Evolutionary conservation across 192 early-diverging fungal species (phyloP), one percentile per base, ranked within the genome.

Genomic region (Rhizoclosmatium sp.): DNA sequence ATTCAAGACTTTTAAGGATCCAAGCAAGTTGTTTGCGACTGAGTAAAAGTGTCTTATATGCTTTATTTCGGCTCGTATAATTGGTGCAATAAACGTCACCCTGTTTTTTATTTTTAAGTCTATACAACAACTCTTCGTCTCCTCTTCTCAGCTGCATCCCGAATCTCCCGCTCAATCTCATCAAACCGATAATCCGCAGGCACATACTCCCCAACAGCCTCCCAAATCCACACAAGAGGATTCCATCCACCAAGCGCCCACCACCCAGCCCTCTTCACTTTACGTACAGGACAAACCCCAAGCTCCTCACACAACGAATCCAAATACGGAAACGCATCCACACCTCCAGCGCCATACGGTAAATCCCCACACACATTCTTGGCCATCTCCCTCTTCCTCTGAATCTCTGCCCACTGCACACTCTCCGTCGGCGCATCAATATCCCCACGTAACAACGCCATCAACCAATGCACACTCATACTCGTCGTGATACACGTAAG

Each of bases 1-100:
- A 51, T 84, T 84, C 74, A 84, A 84, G 51, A 67, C 65, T 62
- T 84, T 84, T 76, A 84, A 84, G 40, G 65, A 79, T 59, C 51
- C 76, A 9, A 47, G 54, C 41, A 81, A 80, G 71, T 71, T 84
- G 47, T 84, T 84, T 84, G 83, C 71, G 42, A 79, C 83, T 21
- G 64, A 76, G 46, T 81, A 47, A 70, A 61, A 10, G 64, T 56
- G 31, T 31, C 31, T 31, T 31, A 31, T 31, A 31, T 31, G 31
- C 31, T 31, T 31, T 31, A 31, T 31, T 31, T 31, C 31, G 31
- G 31, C 31, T 31, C 31, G 31, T 31, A 31, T 31, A 31, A 31
- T 31, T 31, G 31, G 31, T 31, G 31, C 31, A 31, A 31, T 31
- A 31, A 31, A 31, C 31, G 31, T 31, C 31, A 31, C 31, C 31